A percentile compares a stretch with the other conserved stretches of the same genome.
phyloP scores from a whole-genome alignment of 2,329 filamentous ascomycete species.

The Aspergillus fijiensis region DNA sequence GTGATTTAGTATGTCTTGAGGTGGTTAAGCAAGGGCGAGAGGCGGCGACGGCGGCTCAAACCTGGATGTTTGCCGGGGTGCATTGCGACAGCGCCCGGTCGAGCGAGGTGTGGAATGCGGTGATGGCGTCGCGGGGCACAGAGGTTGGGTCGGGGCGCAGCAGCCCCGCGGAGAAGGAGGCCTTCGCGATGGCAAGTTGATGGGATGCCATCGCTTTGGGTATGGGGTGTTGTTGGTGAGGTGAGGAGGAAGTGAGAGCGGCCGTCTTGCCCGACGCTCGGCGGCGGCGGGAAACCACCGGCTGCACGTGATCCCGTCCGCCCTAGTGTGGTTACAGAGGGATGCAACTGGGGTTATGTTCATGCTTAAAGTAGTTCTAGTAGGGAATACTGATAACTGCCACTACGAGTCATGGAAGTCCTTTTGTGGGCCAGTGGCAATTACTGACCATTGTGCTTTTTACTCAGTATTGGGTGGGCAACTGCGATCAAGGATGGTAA shows the following conservation, averaged over 20 bases:
- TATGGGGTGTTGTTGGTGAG: conserved; percentile 1
- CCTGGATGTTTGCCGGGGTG: conserved; percentile 81
- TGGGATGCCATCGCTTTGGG: conserved; percentile 60
- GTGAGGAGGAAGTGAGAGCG: not conserved
- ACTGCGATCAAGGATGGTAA: too few relatives aligned
- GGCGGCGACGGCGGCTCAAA: conserved; percentile 57
- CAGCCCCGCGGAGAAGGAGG: conserved; percentile 71
- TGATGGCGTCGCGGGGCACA: conserved; percentile 67
- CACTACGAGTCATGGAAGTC: too few relatives aligned
- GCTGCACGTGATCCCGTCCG: conserved; percentile 3
- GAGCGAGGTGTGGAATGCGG: conserved; percentile 66
- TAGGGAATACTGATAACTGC: too few relatives aligned
- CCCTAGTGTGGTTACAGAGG: not conserved
- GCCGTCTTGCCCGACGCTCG: not conserved
- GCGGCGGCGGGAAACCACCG: not conserved
- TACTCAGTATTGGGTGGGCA: too few relatives aligned
- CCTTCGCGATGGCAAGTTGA: conserved; percentile 74
- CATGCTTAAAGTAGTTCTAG: too few relatives aligned
- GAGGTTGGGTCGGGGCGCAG: conserved; percentile 72
- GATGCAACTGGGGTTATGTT: too few relatives aligned
- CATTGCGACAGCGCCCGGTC: conserved; percentile 67
- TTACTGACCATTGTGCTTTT: too few relatives aligned
- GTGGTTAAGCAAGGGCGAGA: conserved; percentile 14
- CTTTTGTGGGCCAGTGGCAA: too few relatives aligned
- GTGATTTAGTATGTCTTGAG: conserved; percentile 37